phyloP scores from a whole-genome alignment of 148 eudicot species.

The Silene latifolia region DNA sequence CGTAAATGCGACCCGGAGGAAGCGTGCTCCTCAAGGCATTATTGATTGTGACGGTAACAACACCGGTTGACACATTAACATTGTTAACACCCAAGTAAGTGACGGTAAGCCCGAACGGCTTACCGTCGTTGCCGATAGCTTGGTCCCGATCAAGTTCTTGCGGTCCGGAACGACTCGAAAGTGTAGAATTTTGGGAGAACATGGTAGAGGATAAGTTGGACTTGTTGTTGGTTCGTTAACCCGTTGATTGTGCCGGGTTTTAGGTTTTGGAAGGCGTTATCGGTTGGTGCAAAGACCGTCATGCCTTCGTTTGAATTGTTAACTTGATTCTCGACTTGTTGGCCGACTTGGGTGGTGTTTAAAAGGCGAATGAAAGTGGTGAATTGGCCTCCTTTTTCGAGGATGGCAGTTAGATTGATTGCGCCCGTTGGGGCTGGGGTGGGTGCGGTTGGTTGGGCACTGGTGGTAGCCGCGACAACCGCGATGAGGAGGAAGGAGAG shows the following conservation, averaged over 20 bases:
- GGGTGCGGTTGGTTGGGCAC: conserved; percentile 49
- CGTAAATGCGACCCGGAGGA: conserved; percentile 57
- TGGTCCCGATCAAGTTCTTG: conserved; percentile 67
- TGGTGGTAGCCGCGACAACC: conserved; percentile 12
- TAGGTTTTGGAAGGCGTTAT: conserved; percentile 66
- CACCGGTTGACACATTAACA: conserved; percentile 57
- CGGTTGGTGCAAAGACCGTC: conserved; percentile 77
- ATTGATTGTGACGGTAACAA: conserved; percentile 32
- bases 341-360: too few species aligned
- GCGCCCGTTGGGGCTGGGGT: conserved; percentile 51
- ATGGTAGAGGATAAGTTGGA: conserved; percentile 58
- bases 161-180: conserved; percentile 38
- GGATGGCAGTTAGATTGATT: conserved; percentile 62
- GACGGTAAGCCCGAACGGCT: conserved; percentile 40
- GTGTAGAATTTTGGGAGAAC: conserved; percentile 50
- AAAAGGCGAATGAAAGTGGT: conserved; percentile 51
- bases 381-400: conserved; percentile 52
- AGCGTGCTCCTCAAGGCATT: conserved; percentile 36
- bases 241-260: conserved; percentile 54
- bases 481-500: conserved; percentile 29
- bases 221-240: conserved; percentile 50
- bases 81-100: conserved; percentile 36
- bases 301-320: conserved; percentile 66
- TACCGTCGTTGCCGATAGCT: conserved; percentile 50
- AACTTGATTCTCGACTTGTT: conserved; percentile 55